Evolutionary conservation across 2,329 filamentous ascomycete species (phyloP), one percentile per base, ranked within the genome.

Genomic region (Trichoderma gracile): DNA sequence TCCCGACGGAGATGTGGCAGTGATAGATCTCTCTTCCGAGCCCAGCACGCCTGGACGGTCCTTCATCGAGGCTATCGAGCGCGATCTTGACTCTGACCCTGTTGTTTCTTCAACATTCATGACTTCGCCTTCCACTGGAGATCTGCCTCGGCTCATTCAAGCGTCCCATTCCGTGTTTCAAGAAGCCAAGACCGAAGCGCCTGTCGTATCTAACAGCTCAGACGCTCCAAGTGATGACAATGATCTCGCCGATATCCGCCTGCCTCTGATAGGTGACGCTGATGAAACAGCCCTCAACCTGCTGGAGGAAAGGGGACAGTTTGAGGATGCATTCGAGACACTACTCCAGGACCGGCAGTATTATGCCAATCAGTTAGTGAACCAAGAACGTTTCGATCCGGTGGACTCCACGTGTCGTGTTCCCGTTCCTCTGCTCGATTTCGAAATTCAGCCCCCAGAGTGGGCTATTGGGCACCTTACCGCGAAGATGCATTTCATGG

Each of bases 21-120:
- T 68, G 3, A 70, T 78, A 3, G 71, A 75, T 42, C 60, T 74
- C 1, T 71, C 71, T 30, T 75, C 75, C 0, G 74, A 75, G 2
- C 73, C 76, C 14, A 65, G 49, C 15, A 77, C 68, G 23, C 73
- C 74, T 2, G n/a, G 52, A 7, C 54, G 64, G 4, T 3, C 27
- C 1, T 23, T 46, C 17, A 71, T 7, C 50, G 70, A 50, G 55
- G 62, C 40, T 56, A 49, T 12, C 14, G 66, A 3, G 38, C 69
- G 60, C 0, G 57, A 42, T n/a, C 5, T 73, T 8, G 70, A 71
- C 49, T 72, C 71, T 2, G 69, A 70, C 12, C 65, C 54, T 12
- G 66, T 68, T 7, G 15, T 40, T 19, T 57, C 64, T 3, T 60
- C 66, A 2, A 65, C 67, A 7, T 62, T 47, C 8, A 58, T 65